Evolutionary conservation across 2,329 filamentous ascomycete genomes (phyloP), one percentile per base, ranked within the genome.

Genomic region (Colletotrichum sp.): DNA sequence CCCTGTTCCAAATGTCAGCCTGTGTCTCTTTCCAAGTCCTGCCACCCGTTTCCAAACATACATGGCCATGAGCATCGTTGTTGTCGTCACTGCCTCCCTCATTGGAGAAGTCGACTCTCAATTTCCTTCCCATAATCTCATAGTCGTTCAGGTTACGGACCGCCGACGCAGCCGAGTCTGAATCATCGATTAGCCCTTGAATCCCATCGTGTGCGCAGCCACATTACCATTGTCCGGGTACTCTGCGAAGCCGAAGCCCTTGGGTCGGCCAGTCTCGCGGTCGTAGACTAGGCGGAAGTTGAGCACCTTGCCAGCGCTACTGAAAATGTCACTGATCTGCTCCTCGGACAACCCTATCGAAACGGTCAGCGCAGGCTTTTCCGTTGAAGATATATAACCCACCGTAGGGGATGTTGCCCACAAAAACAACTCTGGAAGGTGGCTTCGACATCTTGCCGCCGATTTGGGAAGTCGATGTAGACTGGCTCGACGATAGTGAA

Each of bases 191-290:
- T 12, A 66, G 36, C 9, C 16, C n/a, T 44, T 22, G 13, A 16
- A 9, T 16, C 13, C 2, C 9, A 12, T 24, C 4, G 9, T 39
- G 22, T 8, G 24, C 16, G 18, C 44, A 22, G 6, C 18, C 13
- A 6, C n/a, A 9, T 55, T 79, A 91, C 98, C 96, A 75, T 95
- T 93, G 82, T 99, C 97, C 71, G 95, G 94, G 83, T 98, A 99
- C 84, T 99, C 96, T 81, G 96, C 95, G 81, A 99, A 99, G 44
- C 97, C 97, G 84, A 98, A 99, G 22, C 97, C 97, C 85, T 98
- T 99, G 1, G 97, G 96, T 72, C 95, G 93, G 57, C 96, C 96
- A 4, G 96, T 98, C 82, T 99, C 96, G 69, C 96, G 94, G 87
- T 99, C 98, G 85, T 98, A 98, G 78, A 99, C 96, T 65, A 99